A percentile compares a stretch with the other conserved stretches of the same genome.
phyloP scores from a whole-genome alignment of 106 monocot genomes.

The Narthecium ossifragum region DNA sequence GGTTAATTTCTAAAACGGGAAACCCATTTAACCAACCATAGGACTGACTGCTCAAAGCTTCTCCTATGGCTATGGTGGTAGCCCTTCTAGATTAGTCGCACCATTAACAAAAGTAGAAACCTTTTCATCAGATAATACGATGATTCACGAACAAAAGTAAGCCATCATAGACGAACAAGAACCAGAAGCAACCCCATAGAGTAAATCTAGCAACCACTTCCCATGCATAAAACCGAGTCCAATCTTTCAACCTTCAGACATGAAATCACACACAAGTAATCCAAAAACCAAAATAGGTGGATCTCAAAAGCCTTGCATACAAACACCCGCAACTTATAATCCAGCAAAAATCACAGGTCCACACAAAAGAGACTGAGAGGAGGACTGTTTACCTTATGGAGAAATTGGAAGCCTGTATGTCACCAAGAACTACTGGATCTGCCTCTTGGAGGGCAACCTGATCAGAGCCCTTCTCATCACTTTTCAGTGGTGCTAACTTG shows the following conservation, averaged over 20 bases:
- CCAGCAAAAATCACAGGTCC: neutral
- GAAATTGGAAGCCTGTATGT: constrained; percentile 44
- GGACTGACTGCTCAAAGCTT: neutral
- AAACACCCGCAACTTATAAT: too few relatives aligned
- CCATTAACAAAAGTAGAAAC: neutral
- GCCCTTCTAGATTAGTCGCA: neutral
- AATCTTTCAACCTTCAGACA: neutral
- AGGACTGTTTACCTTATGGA: constrained; percentile 57
- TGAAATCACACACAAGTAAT: constrained; percentile 5
- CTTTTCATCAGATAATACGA: constrained; percentile 1
- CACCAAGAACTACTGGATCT: constrained; percentile 32
- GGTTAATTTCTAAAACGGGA: constrained; percentile 12
- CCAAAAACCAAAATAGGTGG: neutral
- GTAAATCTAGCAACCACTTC: too few relatives aligned
- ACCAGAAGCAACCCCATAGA: too few relatives aligned
- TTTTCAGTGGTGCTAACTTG: constrained; percentile 20
- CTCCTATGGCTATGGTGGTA: neutral
- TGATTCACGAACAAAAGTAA: too few relatives aligned
- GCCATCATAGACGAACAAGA: too few relatives aligned
- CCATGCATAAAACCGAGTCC: too few relatives aligned
- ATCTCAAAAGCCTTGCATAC: too few relatives aligned
- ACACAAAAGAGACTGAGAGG: constrained; percentile 3
- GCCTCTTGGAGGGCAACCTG: constrained; percentile 14
- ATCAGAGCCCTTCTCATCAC: constrained; percentile 39
- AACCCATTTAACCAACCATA: constrained; percentile 9